phyloP scores from a whole-genome alignment of 768 basidiomycete species.

The Termitomyces sp. region DNA sequence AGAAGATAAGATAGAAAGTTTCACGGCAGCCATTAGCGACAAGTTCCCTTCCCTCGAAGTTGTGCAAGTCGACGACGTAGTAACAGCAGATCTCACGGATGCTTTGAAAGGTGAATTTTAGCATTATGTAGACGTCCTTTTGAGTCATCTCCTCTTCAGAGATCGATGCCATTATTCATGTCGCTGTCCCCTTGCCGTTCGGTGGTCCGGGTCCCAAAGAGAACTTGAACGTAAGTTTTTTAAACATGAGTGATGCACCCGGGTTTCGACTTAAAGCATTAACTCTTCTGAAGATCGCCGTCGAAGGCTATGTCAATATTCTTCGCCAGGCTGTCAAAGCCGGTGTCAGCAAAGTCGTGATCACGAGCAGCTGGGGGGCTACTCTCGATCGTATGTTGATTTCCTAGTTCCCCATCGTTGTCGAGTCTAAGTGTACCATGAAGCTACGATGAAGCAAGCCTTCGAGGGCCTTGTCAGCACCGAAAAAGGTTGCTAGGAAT shows the following conservation, averaged over 20 bases:
- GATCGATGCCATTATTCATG: slow-evolving; percentile 38
- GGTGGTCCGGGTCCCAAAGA: slow-evolving; percentile 13
- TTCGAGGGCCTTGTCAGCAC: slow-evolving; percentile 18
- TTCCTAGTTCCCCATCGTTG: not conserved
- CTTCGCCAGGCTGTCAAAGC: slow-evolving; percentile 31
- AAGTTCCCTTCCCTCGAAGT: slow-evolving; percentile 18
- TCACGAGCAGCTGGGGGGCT: slow-evolving; percentile 27
- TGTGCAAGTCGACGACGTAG: slow-evolving; percentile 18
- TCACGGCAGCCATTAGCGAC: slow-evolving; percentile 11
- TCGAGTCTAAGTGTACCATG: not conserved
- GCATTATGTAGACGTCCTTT: not conserved
- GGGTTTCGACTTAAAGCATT: not conserved
- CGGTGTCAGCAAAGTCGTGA: slow-evolving; percentile 25
- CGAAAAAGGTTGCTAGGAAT: slow-evolving; percentile 18
- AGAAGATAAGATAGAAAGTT: slow-evolving; percentile 12
- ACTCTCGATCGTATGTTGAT: slow-evolving; percentile 15
- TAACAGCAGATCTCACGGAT: slow-evolving; percentile 34
- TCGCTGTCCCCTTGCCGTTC: slow-evolving; percentile 26
- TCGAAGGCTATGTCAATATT: slow-evolving; percentile 33
- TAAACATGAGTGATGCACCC: not conserved
- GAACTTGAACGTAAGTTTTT: slow-evolving; percentile 10
- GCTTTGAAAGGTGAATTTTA: slow-evolving; percentile 32
- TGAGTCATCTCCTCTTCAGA: not conserved
- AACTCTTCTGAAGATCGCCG: slow-evolving; percentile 20
- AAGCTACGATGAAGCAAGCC: slow-evolving; percentile 13